Percentiles rank a stretch among this genome's conserved stretches.
These are phyloP conservation scores for Neopestalotiopsis sp. DNA, from an alignment of 2,329 filamentous ascomycete genomes.

Conservation along the genomic window DNA sequence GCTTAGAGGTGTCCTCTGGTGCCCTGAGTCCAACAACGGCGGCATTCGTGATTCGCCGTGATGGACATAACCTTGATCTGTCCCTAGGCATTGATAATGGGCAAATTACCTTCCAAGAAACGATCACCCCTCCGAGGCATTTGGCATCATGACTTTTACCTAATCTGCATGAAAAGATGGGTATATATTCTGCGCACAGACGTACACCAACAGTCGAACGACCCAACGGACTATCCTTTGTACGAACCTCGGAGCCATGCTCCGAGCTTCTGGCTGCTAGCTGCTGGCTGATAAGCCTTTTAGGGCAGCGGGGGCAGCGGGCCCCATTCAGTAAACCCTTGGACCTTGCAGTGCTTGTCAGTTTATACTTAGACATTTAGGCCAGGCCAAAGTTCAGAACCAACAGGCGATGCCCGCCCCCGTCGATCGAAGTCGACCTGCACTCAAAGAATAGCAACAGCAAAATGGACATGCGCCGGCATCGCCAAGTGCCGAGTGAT, in stretches of 20 bases:
- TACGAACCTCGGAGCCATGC: neutral
- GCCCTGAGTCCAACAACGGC: neutral
- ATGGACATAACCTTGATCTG: neutral
- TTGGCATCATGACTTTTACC: neutral
- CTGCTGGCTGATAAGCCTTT: neutral
- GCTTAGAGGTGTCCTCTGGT: slow-evolving; percentile 9
- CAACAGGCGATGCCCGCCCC: neutral
- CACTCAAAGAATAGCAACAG: neutral
- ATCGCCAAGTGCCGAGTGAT: slow-evolving; percentile 5
- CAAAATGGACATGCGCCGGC: slow-evolving; percentile 1
- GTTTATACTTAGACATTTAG: neutral
- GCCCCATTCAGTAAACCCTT: too few species aligned
- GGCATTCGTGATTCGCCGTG: slow-evolving; percentile 7
- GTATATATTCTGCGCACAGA: neutral
- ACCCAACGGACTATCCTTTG: neutral
- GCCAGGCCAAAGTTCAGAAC: neutral
- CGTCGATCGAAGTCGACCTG: neutral
- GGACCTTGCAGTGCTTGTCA: too few species aligned
- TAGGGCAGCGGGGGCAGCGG: neutral
- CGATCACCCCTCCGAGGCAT: slow-evolving; percentile 1
- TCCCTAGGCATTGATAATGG: neutral
- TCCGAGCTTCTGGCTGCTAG: too few species aligned
- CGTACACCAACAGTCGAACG: neutral
- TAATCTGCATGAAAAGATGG: neutral
- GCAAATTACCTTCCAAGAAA: slow-evolving; percentile 18